Conservation (phyloP, 345 rosid genomes). For the Boechera stricta region DNA sequence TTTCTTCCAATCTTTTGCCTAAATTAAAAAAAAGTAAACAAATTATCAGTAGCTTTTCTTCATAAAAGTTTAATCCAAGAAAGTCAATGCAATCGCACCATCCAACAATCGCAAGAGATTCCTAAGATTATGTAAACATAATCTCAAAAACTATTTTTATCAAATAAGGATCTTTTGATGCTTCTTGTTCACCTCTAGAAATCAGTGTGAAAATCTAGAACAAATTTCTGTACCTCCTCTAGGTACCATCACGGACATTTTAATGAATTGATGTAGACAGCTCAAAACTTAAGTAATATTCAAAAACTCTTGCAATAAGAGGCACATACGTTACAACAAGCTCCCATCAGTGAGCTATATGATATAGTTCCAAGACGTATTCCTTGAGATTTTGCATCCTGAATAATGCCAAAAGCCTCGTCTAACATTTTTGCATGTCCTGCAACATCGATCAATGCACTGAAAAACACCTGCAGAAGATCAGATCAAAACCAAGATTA, state of each 20-base stretch:
- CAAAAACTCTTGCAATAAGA: conserved; percentile 30
- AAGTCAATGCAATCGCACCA: conserved; percentile 3
- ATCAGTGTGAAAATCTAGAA: neutral
- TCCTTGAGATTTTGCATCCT: conserved; percentile 69
- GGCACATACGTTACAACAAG: conserved; percentile 88
- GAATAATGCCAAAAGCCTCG: conserved; percentile 71
- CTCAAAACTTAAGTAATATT: neutral
- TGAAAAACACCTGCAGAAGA: conserved; percentile 73
- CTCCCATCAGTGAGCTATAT: conserved; percentile 98
- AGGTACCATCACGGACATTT: conserved; percentile 3
- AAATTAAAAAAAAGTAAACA: conserved; percentile 31
- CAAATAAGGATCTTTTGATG: conserved; percentile 7
- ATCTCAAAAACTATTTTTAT: conserved; percentile 2
- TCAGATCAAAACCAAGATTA: conserved; percentile 19
- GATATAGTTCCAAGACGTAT: conserved; percentile 68
- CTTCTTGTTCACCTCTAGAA: conserved; percentile 13
- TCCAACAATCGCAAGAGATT: conserved; percentile 6
- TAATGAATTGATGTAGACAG: neutral
- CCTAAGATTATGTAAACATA: neutral
- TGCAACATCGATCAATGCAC: conserved; percentile 87
- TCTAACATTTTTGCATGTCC: conserved; percentile 87
- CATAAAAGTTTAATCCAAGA: neutral
- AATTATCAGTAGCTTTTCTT: conserved; percentile 25
- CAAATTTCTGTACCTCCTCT: neutral
- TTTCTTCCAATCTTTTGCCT: conserved; percentile 91